phyloP scores from a whole-genome alignment of 768 basidiomycete genomes.

The Tephrocybe rancida region DNA sequence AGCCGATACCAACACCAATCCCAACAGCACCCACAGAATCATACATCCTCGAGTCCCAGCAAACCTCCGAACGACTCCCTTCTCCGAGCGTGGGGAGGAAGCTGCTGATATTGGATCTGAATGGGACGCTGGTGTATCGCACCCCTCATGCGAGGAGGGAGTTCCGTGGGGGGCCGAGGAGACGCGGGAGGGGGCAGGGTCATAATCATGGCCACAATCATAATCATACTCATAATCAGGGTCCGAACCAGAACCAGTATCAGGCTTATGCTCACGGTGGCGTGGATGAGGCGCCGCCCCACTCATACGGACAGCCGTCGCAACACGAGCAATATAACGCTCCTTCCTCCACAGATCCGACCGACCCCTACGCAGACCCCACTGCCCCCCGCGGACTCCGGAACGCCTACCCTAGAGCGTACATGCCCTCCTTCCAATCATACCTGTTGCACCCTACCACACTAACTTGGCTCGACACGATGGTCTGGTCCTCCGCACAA shows the following conservation, averaged over 20 bases:
- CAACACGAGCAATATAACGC: background rate
- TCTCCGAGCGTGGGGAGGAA: conserved; percentile 46
- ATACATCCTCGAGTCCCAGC: conserved; percentile 32
- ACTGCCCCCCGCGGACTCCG: conserved; percentile 29
- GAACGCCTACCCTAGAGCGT: conserved; percentile 61
- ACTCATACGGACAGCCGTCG: background rate
- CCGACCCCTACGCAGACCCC: background rate
- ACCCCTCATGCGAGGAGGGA: conserved; percentile 34
- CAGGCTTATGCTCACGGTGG: background rate
- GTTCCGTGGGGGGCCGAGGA: conserved; percentile 9
- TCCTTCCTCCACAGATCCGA: background rate
- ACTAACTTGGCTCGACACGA: conserved; percentile 73
- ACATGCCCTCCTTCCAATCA: conserved; percentile 57
- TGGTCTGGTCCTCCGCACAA: conserved; percentile 90
- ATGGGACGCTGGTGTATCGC: conserved; percentile 73
- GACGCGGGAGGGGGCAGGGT: too few relatives aligned
- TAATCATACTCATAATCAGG: background rate
- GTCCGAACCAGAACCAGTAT: background rate
- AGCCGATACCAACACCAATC: conserved; percentile 43
- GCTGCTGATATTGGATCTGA: conserved; percentile 74
- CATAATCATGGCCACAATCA: background rate
- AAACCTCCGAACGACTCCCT: conserved; percentile 27
- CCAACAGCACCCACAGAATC: conserved; percentile 26
- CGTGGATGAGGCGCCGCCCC: background rate
- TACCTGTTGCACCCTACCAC: conserved; percentile 68